phyloP scores from a whole-genome alignment of 202 grass and related monocot species.

The Panicum virgatum region DNA sequence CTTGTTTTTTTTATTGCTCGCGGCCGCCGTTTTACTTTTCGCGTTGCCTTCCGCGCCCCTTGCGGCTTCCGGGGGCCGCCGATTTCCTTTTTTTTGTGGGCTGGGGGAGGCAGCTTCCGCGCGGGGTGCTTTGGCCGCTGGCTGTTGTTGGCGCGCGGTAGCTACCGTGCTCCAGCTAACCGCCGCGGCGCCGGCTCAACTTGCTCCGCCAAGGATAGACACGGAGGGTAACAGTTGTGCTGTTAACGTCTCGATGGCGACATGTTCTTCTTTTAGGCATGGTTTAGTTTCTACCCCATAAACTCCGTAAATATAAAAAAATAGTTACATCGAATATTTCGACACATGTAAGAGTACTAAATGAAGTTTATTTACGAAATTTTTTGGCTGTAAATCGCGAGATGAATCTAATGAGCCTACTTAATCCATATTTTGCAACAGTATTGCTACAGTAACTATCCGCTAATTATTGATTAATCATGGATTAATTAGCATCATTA shows the following conservation, averaged over 20 bases:
- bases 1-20: neutral
- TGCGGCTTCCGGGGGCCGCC: neutral
- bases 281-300: too few species aligned
- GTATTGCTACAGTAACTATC: too few species aligned
- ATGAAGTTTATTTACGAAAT: too few species aligned
- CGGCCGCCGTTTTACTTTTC: conserved; percentile 11
- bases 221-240: neutral
- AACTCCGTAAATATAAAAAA: too few species aligned
- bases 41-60: neutral
- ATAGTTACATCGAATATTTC: too few species aligned
- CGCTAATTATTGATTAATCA: too few species aligned
- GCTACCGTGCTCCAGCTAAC: conserved; percentile 2
- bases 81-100: neutral
- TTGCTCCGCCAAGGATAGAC: neutral
- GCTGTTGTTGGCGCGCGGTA: neutral
- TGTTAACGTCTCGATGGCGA: neutral
- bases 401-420: too few species aligned
- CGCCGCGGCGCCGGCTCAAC: neutral
- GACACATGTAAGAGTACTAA: too few species aligned
- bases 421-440: too few species aligned
- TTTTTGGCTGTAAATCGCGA: too few species aligned
- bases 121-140: neutral
- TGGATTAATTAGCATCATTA: too few species aligned
- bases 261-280: neutral
- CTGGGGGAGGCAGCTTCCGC: neutral